Evolutionary conservation across 805 yeast genomes (phyloP), one percentile per base, ranked within the genome.

Genomic region (Starmerella bombicola): DNA sequence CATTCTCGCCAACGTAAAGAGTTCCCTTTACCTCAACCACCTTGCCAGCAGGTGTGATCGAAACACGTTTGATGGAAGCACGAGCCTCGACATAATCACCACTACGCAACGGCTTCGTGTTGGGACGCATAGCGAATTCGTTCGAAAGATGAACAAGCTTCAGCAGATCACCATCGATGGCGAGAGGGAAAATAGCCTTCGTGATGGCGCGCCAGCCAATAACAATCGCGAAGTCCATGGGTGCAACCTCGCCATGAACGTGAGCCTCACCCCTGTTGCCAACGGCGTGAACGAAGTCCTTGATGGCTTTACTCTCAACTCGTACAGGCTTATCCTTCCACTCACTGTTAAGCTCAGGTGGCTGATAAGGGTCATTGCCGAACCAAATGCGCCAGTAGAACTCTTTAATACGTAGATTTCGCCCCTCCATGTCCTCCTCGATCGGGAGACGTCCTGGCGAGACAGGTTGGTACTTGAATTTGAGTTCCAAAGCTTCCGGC

Each of bases 161-260:
- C 66, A 91, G 71, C 58, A 91, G 71, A 62, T 91, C 98, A 65
- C 98, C 98, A 61, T 93, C 97, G 55, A 91, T 93, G 48, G 78
- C 76, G 60, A 75, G 74, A 41, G 98, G 98, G 91, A 91, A 91
- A 54, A 91, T 82, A n/a, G 96, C 86, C 69, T 81, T 84, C 68
- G 91, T 88, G 60, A 91, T 88, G 37, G 96, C 93, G 67, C 80
- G 80, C 99, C 99, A 91, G 34, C 98, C 97, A 54, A 86, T 75
- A 43, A 91, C 96, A 62, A 91, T 91, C 37, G 98, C 97, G 59
- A 86, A 91, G 69, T 91, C 99, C 97, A 91, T 88, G 57, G 99
- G 99, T 36, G 97, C 98, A 10, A 47, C 52, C 49, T 72, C 73
- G 63, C 82, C 80, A 44, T 79, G 72, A 53, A 86, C 95, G 55